phyloP scores from a whole-genome alignment of 805 yeast species.

The Candida lessepsii region DNA sequence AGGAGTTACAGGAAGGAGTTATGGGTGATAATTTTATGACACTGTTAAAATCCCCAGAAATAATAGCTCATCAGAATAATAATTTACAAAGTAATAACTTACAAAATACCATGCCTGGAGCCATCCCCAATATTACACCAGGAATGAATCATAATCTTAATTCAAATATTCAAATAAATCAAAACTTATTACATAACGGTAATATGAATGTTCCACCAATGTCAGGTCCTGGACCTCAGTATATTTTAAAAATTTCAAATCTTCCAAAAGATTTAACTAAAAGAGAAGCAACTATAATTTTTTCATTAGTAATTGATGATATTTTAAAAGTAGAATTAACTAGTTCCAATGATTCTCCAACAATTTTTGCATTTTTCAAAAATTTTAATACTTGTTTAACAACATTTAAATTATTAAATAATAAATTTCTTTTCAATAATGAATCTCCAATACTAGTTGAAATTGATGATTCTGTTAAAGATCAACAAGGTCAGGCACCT shows the following conservation, averaged over 20 bases:
- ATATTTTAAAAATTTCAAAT: constrained; percentile 41
- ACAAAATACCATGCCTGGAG: background rate
- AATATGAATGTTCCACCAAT: background rate
- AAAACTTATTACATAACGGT: constrained; percentile 2
- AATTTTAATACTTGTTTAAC: constrained; percentile 39
- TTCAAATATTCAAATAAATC: background rate
- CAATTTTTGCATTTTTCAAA: constrained; percentile 35
- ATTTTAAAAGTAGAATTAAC: constrained; percentile 47
- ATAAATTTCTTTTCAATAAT: constrained; percentile 38
- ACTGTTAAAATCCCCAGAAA: constrained; percentile 11
- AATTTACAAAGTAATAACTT: background rate
- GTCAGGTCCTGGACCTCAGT: constrained; percentile 1
- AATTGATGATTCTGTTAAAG: constrained; percentile 13
- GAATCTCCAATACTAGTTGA: constrained; percentile 36
- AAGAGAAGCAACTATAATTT: constrained; percentile 67
- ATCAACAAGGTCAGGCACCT: background rate
- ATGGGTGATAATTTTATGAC: constrained; percentile 13
- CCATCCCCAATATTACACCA: background rate
- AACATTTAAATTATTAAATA: constrained; percentile 39
- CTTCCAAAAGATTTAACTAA: constrained; percentile 61
- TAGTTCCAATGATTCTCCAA: constrained; percentile 14
- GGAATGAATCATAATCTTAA: background rate
- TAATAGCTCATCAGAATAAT: background rate
- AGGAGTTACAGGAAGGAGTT: background rate
- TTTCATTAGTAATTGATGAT: constrained; percentile 67